Evolutionary conservation across 2,329 filamentous ascomycete genomes (phyloP).

Genomic region (Stemphylium lycopersici): DNA sequence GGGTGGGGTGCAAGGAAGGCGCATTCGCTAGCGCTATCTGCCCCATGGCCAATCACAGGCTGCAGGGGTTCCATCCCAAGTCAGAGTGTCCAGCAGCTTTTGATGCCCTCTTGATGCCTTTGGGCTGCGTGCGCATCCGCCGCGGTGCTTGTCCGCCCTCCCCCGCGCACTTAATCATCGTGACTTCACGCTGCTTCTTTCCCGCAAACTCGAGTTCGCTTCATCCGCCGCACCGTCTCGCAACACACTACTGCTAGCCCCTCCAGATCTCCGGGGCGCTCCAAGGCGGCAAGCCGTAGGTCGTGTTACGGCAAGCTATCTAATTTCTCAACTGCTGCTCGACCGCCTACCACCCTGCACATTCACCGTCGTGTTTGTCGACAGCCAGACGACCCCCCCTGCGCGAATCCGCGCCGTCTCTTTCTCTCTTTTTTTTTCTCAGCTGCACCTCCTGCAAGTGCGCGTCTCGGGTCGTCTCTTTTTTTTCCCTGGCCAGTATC

Average conservation of each 20-base stretch:
- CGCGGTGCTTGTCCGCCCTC: slow-evolving; percentile 14
- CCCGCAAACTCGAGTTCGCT: slow-evolving; percentile 3
- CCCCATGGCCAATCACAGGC: slow-evolving; percentile 22
- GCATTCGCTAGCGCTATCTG: slow-evolving; percentile 15
- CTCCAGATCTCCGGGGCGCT: slow-evolving; percentile 27
- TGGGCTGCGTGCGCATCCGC: slow-evolving; percentile 20
- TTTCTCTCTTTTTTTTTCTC: slow-evolving; percentile 21
- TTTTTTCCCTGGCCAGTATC: slow-evolving; percentile 31
- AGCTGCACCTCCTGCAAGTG: slow-evolving; percentile 30
- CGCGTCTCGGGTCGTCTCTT: slow-evolving; percentile 22
- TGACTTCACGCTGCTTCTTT: background rate
- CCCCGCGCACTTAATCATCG: slow-evolving; percentile 6
- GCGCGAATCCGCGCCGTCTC: slow-evolving; percentile 19
- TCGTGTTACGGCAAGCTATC: slow-evolving; percentile 29
- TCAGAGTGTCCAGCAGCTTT: slow-evolving; percentile 5
- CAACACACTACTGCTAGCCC: slow-evolving; percentile 16
- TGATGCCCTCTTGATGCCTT: slow-evolving; percentile 19
- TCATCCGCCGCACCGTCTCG: background rate
- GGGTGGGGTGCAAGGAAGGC: slow-evolving; percentile 15
- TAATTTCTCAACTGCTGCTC: slow-evolving; percentile 35
- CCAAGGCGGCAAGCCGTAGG: slow-evolving; percentile 30
- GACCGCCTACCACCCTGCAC: background rate
- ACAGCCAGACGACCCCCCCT: slow-evolving; percentile 15
- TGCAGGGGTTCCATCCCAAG: slow-evolving; percentile 15
- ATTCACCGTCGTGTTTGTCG: slow-evolving; percentile 19